Evolutionary conservation across 441 rosid species (phyloP), one percentile per base, ranked within the genome.

Genomic region (Aleurites moluccanus): DNA sequence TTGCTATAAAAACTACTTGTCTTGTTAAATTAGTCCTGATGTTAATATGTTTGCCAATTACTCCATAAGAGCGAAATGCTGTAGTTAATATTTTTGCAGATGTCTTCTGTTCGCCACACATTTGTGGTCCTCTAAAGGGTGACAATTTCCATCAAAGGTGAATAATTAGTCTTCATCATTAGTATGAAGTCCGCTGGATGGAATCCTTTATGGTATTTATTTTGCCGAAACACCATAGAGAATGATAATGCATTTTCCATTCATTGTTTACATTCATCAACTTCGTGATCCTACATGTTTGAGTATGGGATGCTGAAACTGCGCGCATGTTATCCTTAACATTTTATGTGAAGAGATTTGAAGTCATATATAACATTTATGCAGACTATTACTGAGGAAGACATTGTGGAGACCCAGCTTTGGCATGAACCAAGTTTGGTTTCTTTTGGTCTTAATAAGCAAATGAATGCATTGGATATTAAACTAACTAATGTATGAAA

Each of bases 51-150:
- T 47, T 1, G 18, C 18, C 52, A 10, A 47, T 47, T 13, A 47
- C 52, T 4, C 3, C 52, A 47, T 2, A n/a, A n/a, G 52, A 47
- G 52, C 18, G 15, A 47, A 47, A 47, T 3, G 18, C 3, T 47
- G 52, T 10, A 3, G 15, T 47, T 47, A 42, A n/a, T n/a, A n/a
- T n/a, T n/a, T n/a, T 52, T 30, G 44, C 69, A 77, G 83, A 60
- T 49, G 56, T 45, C 20, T 80, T 59, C 45, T 18, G 10, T 77
- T 73, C 21, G 70, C 50, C 6, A 21, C 75, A 67, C 42, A 23
- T 72, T 64, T 79, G 80, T 20, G 72, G 77, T 1, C 81, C 75
- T 33, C 70, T 72, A 21, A 69, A 60, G 62, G 79, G 81, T 3
- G 74, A 11, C 5, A 45, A 6, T 75, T 33, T 55, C 84, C 75